Evolutionary conservation across 164 flowering plant genomes (phyloP).

Genomic region (Vitis rupestris): DNA sequence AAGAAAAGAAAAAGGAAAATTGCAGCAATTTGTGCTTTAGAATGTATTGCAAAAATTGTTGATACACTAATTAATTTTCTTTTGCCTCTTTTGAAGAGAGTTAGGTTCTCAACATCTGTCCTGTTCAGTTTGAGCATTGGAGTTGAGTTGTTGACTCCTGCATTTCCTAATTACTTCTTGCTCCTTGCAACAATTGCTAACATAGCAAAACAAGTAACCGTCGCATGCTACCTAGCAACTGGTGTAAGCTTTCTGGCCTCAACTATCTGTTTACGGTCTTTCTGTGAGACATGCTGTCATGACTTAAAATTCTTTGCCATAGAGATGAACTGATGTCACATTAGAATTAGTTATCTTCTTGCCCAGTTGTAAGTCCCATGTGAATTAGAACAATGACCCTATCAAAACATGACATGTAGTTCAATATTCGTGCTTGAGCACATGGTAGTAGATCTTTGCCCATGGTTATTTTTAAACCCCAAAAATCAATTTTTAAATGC

Average conservation of each 20-base stretch:
- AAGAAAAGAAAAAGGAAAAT: not conserved
- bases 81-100: constrained; percentile 55
- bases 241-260: constrained; percentile 51
- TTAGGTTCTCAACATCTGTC: constrained; percentile 82
- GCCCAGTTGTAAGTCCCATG: too few relatives aligned
- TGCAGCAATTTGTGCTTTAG: not conserved
- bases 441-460: not conserved
- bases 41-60: not conserved
- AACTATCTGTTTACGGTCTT: not conserved
- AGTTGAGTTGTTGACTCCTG: constrained; percentile 86
- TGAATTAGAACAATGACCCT: too few relatives aligned
- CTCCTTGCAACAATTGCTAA: constrained; percentile 88
- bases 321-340: too few relatives aligned
- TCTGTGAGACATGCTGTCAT: not conserved
- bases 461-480: not conserved
- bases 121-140: constrained; percentile 87
- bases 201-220: constrained; percentile 86
- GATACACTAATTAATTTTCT: constrained; percentile 2
- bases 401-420: too few relatives aligned
- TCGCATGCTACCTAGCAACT: constrained; percentile 84
- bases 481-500: not conserved
- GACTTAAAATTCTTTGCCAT: too few relatives aligned
- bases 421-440: too few relatives aligned
- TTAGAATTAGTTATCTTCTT: too few relatives aligned
- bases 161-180: constrained; percentile 72